Percentiles rank a stretch among this genome's conserved stretches.
phyloP scores from a whole-genome alignment of 148 eudicot species.

The Amaranthus hypochondriacus region DNA sequence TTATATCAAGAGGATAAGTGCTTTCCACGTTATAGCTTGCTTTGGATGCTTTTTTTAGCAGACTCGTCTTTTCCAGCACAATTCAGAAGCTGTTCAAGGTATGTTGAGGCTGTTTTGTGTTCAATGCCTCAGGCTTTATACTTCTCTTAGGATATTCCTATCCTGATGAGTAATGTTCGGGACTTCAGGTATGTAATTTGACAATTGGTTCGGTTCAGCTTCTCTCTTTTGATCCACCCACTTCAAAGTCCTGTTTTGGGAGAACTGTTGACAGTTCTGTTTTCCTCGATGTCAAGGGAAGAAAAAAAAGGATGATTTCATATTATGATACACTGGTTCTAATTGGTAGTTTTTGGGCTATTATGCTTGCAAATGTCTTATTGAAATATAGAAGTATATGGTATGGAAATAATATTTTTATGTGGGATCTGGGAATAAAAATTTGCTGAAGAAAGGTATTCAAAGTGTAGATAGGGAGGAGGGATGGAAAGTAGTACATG shows the following conservation, averaged over 20 bases:
- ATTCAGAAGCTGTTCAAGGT: conserved; percentile 23
- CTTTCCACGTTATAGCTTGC: conserved; percentile 13
- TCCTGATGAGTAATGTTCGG: conserved; percentile 4
- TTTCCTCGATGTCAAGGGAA: no score
- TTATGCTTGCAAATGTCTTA: neutral
- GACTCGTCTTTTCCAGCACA: conserved; percentile 3
- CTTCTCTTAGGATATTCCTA: neutral
- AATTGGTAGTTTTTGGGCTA: neutral
- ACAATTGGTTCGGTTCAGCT: conserved; percentile 15
- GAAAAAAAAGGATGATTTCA: no score
- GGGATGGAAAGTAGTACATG: neutral
- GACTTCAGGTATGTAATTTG: conserved; percentile 23
- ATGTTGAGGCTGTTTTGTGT: conserved; percentile 11
- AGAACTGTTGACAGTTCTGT: neutral
- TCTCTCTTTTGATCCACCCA: conserved; percentile 5
- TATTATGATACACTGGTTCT: no score
- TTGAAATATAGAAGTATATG: neutral
- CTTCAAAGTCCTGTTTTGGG: neutral
- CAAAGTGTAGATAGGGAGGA: neutral
- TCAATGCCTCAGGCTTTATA: neutral
- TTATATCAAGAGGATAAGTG: conserved; percentile 20
- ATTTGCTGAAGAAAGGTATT: neutral
- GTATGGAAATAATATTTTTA: neutral
- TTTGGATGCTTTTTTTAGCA: conserved; percentile 18
- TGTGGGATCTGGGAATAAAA: neutral